Conservation (phyloP, 2,329 filamentous ascomycete genomes). For the Neonectria ditissima region DNA sequence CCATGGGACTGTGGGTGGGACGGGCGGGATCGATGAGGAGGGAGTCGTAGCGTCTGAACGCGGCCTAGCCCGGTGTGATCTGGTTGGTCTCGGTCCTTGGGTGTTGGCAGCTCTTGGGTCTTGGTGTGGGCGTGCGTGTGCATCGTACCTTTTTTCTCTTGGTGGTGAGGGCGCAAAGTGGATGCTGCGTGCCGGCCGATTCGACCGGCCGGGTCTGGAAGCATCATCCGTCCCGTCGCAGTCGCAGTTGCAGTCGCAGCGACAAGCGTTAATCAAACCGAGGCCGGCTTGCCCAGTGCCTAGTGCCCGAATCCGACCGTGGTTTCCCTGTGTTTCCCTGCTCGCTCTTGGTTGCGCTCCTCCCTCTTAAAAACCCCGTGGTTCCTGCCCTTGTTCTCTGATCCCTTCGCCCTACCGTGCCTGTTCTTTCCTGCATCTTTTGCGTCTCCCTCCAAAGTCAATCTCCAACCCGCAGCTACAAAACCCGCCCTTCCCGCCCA, state of each 20-base stretch:
- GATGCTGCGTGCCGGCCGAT: slow-evolving; percentile 34
- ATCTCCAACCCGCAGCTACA: slow-evolving; percentile 18
- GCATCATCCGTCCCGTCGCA: slow-evolving; percentile 31
- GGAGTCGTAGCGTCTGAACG: slow-evolving; percentile 1
- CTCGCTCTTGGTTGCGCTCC: slow-evolving; percentile 18
- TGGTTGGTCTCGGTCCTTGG: slow-evolving; percentile 3
- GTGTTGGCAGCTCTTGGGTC: not conserved
- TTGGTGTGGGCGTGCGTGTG: slow-evolving; percentile 12
- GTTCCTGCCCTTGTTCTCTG: slow-evolving; percentile 34
- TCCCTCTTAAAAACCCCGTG: slow-evolving; percentile 40
- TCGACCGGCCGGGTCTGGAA: slow-evolving; percentile 34
- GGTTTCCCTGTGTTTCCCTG: slow-evolving; percentile 29
- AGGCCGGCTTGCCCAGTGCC: slow-evolving; percentile 38
- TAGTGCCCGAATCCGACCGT: slow-evolving; percentile 36
- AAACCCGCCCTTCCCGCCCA: slow-evolving; percentile 26
- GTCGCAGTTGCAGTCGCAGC: not conserved
- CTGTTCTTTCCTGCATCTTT: slow-evolving; percentile 19
- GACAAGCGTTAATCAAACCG: slow-evolving; percentile 44
- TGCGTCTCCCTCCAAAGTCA: slow-evolving; percentile 23
- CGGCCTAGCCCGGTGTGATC: slow-evolving; percentile 1
- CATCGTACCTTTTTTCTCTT: slow-evolving; percentile 9
- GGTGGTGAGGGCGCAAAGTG: slow-evolving; percentile 20
- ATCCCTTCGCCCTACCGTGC: slow-evolving; percentile 15
- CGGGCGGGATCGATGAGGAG: slow-evolving; percentile 5
- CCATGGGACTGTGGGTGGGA: slow-evolving; percentile 12